Percentiles rank a stretch among this genome's conserved stretches.
These are phyloP conservation scores for Akanthomyces uredinophilus DNA, from an alignment of 2,329 filamentous ascomycete genomes.

Conservation along the genomic window DNA sequence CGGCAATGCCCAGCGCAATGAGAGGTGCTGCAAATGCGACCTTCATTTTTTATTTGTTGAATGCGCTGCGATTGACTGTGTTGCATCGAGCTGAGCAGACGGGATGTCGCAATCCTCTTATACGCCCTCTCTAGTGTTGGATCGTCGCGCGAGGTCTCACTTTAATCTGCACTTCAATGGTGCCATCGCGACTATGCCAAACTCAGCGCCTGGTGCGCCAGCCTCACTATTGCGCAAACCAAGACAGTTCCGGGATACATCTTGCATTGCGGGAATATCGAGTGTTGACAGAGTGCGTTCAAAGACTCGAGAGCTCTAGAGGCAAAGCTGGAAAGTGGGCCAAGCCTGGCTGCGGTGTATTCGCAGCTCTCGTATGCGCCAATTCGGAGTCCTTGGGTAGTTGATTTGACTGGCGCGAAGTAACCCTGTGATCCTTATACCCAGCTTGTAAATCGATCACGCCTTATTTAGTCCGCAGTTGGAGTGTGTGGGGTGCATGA, in stretches of 20 bases:
- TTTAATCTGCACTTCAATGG: conserved; percentile 4
- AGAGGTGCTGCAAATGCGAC: neutral
- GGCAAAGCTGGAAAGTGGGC: too few species aligned
- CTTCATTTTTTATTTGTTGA: neutral
- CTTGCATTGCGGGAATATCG: neutral
- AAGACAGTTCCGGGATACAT: neutral
- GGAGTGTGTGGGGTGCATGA: too few species aligned
- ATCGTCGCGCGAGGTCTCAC: conserved; percentile 1
- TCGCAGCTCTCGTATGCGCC: too few species aligned
- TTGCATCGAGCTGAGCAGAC: neutral
- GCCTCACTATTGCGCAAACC: neutral
- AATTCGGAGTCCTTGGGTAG: too few species aligned
- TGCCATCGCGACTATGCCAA: neutral
- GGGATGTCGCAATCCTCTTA: conserved; percentile 7
- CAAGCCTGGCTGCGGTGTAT: too few species aligned
- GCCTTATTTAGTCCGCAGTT: too few species aligned
- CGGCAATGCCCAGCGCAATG: neutral
- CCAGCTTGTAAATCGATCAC: too few species aligned
- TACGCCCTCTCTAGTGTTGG: neutral
- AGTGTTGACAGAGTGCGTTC: too few species aligned
- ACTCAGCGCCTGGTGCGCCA: neutral
- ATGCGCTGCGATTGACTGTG: neutral
- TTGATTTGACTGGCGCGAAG: too few species aligned
- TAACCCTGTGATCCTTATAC: too few species aligned
- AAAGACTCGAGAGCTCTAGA: too few species aligned